phyloP scores from a whole-genome alignment of 2,329 filamentous ascomycete species.

The Hypoxylon sp. region DNA sequence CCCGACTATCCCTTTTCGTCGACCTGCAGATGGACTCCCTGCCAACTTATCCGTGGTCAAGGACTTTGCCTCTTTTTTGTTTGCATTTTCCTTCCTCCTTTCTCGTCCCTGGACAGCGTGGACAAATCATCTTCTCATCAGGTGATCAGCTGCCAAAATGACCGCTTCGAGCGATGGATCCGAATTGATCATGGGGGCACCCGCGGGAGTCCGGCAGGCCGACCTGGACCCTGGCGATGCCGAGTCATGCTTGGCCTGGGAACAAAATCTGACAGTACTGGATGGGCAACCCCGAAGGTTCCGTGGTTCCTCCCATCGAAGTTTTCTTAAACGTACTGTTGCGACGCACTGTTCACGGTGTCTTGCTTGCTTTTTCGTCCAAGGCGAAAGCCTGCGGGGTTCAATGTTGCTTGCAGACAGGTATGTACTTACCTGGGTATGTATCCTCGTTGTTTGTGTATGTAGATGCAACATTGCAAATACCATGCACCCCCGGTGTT shows the following conservation, averaged over 20 bases:
- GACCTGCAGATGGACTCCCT: constrained; percentile 48
- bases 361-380: constrained; percentile 18
- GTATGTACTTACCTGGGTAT: constrained; percentile 7
- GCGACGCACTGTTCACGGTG: constrained; percentile 33
- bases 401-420: constrained; percentile 26
- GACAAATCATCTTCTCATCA: constrained; percentile 39
- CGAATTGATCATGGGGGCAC: constrained; percentile 32
- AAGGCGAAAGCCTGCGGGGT: constrained; percentile 33
- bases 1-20: constrained; percentile 49
- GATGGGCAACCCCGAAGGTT: constrained; percentile 35
- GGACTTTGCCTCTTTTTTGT: constrained; percentile 42
- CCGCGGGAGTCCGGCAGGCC: constrained; percentile 29
- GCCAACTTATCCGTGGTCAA: constrained; percentile 40
- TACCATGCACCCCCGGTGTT: constrained; percentile 18
- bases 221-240: constrained; percentile 24
- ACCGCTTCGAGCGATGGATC: constrained; percentile 34
- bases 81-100: constrained; percentile 28
- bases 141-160: constrained; percentile 44
- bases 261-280: constrained; percentile 35
- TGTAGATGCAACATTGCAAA: constrained; percentile 31
- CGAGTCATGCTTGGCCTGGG: constrained; percentile 11
- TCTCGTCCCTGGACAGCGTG: constrained; percentile 15
- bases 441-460: constrained; percentile 25
- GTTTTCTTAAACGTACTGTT: constrained; percentile 36
- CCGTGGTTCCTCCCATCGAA: constrained; percentile 36